Conservation (phyloP, 2,329 filamentous ascomycete species). For the Madurella mycetomatis region DNA sequence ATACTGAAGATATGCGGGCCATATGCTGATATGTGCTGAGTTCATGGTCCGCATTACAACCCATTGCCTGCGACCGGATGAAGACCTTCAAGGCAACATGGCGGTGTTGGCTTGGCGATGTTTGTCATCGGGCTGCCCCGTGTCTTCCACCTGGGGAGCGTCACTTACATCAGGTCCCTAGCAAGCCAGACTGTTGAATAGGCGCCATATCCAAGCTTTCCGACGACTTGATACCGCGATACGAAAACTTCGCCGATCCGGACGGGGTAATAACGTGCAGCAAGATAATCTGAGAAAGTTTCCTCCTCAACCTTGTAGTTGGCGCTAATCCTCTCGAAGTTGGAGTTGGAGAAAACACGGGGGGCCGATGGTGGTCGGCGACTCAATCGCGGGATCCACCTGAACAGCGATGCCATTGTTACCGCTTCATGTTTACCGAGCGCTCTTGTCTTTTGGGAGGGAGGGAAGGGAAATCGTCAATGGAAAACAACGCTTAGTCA, state of each 20-base stretch:
- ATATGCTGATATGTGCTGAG: constrained; percentile 41
- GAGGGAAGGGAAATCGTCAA: too few species aligned
- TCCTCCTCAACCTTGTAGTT: constrained; percentile 23
- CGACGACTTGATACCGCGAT: constrained; percentile 24
- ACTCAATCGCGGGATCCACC: neutral
- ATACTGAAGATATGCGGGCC: constrained; percentile 17
- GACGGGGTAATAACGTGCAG: constrained; percentile 20
- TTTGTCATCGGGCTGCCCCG: neutral
- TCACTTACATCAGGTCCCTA: constrained; percentile 18
- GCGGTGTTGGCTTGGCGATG: constrained; percentile 19
- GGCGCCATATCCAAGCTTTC: constrained; percentile 24
- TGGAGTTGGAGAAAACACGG: constrained; percentile 6
- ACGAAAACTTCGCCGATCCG: constrained; percentile 20
- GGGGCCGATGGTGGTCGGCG: neutral
- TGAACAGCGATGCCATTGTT: constrained; percentile 29
- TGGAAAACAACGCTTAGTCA: too few species aligned
- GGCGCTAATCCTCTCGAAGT: constrained; percentile 2
- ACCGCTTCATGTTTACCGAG: constrained; percentile 28
- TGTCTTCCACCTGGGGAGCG: neutral
- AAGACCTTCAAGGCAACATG: constrained; percentile 36
- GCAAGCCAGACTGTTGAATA: constrained; percentile 26
- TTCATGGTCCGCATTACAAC: constrained; percentile 32
- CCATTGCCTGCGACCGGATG: constrained; percentile 25
- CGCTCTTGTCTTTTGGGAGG: too few species aligned
- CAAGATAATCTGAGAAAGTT: constrained; percentile 17